Base-by-base conservation (phyloP, 306 rosid genomes). In the Comarum palustre region DNA sequence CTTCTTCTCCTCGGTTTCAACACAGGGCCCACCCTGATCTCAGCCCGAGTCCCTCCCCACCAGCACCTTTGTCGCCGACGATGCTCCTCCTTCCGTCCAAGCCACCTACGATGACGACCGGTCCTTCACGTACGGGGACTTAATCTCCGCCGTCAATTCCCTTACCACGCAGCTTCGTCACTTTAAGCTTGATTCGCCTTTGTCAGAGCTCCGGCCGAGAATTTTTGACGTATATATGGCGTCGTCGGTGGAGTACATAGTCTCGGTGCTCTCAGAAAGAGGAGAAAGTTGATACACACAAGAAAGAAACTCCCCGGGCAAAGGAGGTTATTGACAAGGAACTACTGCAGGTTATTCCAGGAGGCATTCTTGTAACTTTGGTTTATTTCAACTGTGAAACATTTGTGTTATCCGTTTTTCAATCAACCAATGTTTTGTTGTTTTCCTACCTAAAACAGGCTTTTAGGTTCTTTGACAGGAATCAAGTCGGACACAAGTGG, bases 401-500 rank as follows among this genome's bases (percentile, higher is more conserved):
- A 16, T 31, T 36, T 70, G 24, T 6, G 31, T 61, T 50, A 46
- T 55, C 22, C 63, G 45, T 67, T 29, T 68, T 34, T 69, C 13
- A 31, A 76, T 51, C 45, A 22, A 52, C 39, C 43, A 42, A 54
- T 54, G 14, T 31, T 55, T 69, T 36, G 6, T 47, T 39, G 19
- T 27, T n/a, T n/a, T n/a, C n/a, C n/a, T 42, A 69, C 81, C 68
- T 74, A 69, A 76, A 81, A 62, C 87, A 94, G 99, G 99, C 99
- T 64, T 94, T 94, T 73, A 79, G 96, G 73, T 94, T 94, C 79
- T 94, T 91, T 34, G 99, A 94, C 75, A 89, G 93, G 29, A 91
- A 94, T 69, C 87, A 75, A 25, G 96, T 54, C 41, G 99, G 99
- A 76, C 84, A 81, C 80, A n/a, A n/a, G 75, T 91, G 99, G 92